A percentile compares a stretch with the other conserved stretches of the same genome.
phyloP scores from a whole-genome alignment of 495 filamentous ascomycete genomes.

The Neurospora sublineolata region DNA sequence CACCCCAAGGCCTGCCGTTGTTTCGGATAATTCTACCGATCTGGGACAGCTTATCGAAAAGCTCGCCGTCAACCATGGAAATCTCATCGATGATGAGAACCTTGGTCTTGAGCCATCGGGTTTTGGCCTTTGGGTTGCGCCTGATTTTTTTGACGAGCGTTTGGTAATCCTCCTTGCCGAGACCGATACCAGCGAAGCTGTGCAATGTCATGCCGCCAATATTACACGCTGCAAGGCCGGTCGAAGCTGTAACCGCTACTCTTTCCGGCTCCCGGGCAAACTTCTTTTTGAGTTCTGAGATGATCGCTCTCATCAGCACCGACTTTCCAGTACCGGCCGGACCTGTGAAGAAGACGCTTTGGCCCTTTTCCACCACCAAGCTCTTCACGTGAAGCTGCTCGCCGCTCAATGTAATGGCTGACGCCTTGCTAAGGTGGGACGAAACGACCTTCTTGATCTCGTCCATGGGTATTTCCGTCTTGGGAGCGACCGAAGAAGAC shows the following conservation, averaged over 20 bases:
- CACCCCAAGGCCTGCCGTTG: constrained; percentile 86
- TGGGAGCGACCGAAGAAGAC: constrained; percentile 21
- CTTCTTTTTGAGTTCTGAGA: constrained; percentile 64
- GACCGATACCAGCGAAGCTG: constrained; percentile 88
- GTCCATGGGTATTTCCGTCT: constrained; percentile 16
- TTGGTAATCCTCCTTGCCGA: constrained; percentile 78
- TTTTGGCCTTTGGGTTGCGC: constrained; percentile 74
- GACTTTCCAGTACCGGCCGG: constrained; percentile 97
- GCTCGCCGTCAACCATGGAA: constrained; percentile 94
- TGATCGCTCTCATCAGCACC: constrained; percentile 85
- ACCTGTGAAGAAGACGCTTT: constrained; percentile 96
- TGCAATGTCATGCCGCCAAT: constrained; percentile 92
- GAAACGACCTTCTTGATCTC: constrained; percentile 23
- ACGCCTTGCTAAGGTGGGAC: constrained; percentile 30
- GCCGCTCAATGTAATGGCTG: constrained; percentile 61
- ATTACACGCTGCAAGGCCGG: constrained; percentile 91
- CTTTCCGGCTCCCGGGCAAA: constrained; percentile 62
- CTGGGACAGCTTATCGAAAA: constrained; percentile 91
- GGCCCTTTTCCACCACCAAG: constrained; percentile 58
- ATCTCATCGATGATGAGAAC: constrained; percentile 88
- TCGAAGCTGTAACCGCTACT: constrained; percentile 89
- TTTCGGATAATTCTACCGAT: constrained; percentile 72
- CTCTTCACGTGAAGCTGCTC: constrained; percentile 79
- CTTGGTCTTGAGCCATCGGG: constrained; percentile 78
- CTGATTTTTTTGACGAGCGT: constrained; percentile 87